Evolutionary conservation across 768 basidiomycete species (phyloP), one percentile per base, ranked within the genome.

Genomic region (Russula compacta): DNA sequence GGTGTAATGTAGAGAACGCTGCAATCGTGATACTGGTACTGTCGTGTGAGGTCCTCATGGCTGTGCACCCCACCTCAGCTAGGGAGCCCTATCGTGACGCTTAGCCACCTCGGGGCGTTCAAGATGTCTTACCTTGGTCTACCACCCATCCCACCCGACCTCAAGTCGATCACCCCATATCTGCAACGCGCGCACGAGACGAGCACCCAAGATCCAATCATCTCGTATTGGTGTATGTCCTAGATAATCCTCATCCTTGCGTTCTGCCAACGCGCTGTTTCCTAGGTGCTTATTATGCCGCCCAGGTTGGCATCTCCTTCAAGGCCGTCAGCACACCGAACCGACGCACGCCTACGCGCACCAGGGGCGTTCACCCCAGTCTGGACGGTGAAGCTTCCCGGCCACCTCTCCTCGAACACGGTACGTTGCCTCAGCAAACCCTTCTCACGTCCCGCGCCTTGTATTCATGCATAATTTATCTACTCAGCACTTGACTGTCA

Each of bases 201-300:
- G 67, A 83, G 80, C 54, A 75, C 75, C 14, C 83, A 87, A 64
- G 94, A 99, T 59, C 90, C 92, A 6, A 77, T 95, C 55, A 83
- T 98, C 69, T 82, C 91, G 5, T 98, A 98, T 71, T 99, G 95
- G 95, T 95, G 95, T 95, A 73, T 66, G 90, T 77, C 12, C 29
- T 40, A 38, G 24, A 36, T 47, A 53, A 7, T 50, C 40, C 59
- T 35, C 36, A 35, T 60, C 19, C 47, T 35, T 48, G n/a, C 38
- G 42, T 58, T 19, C 39, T 19, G 3, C 36, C 15, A 38, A 61
- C 65, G 47, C 61, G 66, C 46, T 46, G n/a, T 51, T 43, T 43
- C 36, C 6, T 72, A 95, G 92, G 86, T 76, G 87, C 87, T 46
- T 97, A 93, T 77, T 87, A 93, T 72, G 95, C 92, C 61, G 90